phyloP scores from a whole-genome alignment of 2,329 filamentous ascomycete genomes.

The Basipetospora chlamydospora region DNA sequence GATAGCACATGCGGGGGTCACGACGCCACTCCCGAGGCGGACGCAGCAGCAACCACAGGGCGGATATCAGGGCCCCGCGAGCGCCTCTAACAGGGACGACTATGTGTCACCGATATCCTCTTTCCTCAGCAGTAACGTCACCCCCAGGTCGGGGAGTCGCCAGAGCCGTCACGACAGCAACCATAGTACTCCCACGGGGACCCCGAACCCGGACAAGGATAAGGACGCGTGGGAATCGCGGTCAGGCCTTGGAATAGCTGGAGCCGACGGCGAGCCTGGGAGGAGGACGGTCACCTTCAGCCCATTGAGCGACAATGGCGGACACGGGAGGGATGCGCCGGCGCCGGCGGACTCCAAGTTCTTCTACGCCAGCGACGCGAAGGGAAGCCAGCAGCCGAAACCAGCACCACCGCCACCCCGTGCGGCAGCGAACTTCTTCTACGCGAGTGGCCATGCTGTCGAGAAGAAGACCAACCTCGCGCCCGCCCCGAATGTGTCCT shows the following conservation, averaged over 20 bases:
- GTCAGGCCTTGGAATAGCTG: neutral
- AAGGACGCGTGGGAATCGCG: constrained; percentile 7
- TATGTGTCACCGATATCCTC: constrained; percentile 35
- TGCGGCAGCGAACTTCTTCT: constrained; percentile 32
- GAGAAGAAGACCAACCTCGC: constrained; percentile 20
- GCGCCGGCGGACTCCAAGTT: constrained; percentile 50
- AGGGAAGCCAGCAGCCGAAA: constrained; percentile 23
- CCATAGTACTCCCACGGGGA: constrained; percentile 49
- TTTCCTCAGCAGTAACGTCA: constrained; percentile 54
- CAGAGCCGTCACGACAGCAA: constrained; percentile 57
- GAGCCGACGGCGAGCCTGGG: neutral
- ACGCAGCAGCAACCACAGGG: constrained; percentile 9
- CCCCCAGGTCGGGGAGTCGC: constrained; percentile 62
- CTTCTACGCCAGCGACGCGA: constrained; percentile 79
- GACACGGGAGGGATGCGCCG: constrained; percentile 1
- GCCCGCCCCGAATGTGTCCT: constrained; percentile 4
- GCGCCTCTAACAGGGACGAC: constrained; percentile 26
- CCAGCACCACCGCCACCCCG: constrained; percentile 18
- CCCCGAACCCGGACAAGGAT: constrained; percentile 33
- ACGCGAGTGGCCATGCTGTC: constrained; percentile 35
- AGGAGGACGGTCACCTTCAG: constrained; percentile 23
- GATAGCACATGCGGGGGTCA: constrained; percentile 16
- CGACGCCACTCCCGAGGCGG: constrained; percentile 26
- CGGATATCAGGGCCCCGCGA: constrained; percentile 1
- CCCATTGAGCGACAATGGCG: constrained; percentile 23